phyloP scores from a whole-genome alignment of 495 filamentous ascomycete species.

The Daldinia caldariorum region DNA sequence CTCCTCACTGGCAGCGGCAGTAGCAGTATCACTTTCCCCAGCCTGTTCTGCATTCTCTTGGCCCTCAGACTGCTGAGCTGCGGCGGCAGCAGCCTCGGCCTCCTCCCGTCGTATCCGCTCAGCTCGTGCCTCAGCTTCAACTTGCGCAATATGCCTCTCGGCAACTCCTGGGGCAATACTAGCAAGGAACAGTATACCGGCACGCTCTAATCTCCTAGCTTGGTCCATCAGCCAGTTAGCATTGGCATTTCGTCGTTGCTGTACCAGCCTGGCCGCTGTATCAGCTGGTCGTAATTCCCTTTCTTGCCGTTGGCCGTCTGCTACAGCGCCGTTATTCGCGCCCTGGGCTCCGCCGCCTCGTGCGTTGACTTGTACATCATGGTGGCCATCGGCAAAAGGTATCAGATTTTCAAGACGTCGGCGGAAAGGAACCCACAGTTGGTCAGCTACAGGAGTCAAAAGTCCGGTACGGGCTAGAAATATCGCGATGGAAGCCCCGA shows the following conservation, averaged over 20 bases:
- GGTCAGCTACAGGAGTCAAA: slow-evolving; percentile 64
- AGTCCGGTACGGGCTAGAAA: slow-evolving; percentile 74
- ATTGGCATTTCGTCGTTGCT: slow-evolving; percentile 59
- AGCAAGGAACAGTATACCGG: slow-evolving; percentile 82
- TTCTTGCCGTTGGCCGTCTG: slow-evolving; percentile 20
- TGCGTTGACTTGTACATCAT: slow-evolving; percentile 41
- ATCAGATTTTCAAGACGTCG: slow-evolving; percentile 78
- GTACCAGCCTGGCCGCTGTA: slow-evolving; percentile 64
- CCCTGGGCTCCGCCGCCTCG: slow-evolving; percentile 29
- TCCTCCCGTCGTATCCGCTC: slow-evolving; percentile 60
- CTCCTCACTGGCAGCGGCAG: neutral
- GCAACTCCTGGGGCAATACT: slow-evolving; percentile 87
- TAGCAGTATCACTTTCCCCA: neutral
- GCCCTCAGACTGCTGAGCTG: slow-evolving; percentile 19
- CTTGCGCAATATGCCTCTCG: slow-evolving; percentile 79
- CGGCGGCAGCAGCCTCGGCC: slow-evolving; percentile 54
- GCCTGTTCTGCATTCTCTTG: slow-evolving; percentile 17
- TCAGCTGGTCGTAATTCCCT: slow-evolving; percentile 60
- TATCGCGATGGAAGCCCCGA: slow-evolving; percentile 65
- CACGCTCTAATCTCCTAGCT: slow-evolving; percentile 73
- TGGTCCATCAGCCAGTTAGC: slow-evolving; percentile 64
- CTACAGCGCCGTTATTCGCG: slow-evolving; percentile 31
- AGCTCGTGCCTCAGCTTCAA: slow-evolving; percentile 69
- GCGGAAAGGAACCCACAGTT: slow-evolving; percentile 69
- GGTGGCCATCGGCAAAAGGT: slow-evolving; percentile 57